Evolutionary conservation across 352 stramenopile genomes (phyloP).

Genomic region (Phytophthora podocarpi): DNA sequence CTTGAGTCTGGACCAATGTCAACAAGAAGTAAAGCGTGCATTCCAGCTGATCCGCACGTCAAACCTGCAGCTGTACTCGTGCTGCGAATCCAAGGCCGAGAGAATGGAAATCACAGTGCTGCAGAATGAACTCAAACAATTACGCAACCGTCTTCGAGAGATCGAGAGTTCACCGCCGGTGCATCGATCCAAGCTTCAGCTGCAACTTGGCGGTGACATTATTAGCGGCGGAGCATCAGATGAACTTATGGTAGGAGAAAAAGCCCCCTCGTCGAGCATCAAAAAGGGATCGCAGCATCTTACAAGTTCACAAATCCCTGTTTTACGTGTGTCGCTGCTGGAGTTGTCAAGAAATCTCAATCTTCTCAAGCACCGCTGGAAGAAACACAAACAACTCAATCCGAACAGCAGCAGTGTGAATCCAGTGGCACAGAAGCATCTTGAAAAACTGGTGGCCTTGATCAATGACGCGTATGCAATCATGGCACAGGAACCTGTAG

Average conservation of each 20-base stretch:
- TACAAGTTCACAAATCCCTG: constrained; percentile 51
- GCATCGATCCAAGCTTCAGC: constrained; percentile 13
- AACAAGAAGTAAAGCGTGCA: constrained; percentile 67
- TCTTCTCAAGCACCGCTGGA: constrained; percentile 64
- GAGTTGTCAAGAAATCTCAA: constrained; percentile 78
- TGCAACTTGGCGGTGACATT: constrained; percentile 17
- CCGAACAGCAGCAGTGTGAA: constrained; percentile 43
- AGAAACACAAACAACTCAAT: constrained; percentile 54
- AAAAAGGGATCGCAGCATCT: constrained; percentile 36
- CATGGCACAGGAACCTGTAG: constrained; percentile 61
- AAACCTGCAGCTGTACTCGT: constrained; percentile 69
- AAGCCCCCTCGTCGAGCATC: not conserved
- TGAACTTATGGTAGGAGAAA: constrained; percentile 20
- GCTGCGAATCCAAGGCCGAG: constrained; percentile 69
- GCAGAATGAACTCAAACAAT: constrained; percentile 54
- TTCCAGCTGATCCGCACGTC: constrained; percentile 71
- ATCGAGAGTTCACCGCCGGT: constrained; percentile 19
- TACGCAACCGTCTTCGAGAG: constrained; percentile 46
- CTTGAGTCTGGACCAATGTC: constrained; percentile 67
- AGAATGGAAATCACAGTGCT: constrained; percentile 49
- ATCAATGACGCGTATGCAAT: constrained; percentile 76
- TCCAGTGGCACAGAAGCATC: constrained; percentile 59
- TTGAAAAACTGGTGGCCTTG: constrained; percentile 70
- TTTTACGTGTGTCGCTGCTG: constrained; percentile 71
- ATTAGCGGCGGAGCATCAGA: not conserved